Conservation (phyloP, 139 green algal genomes). For the Tetraselmis striata region DNA sequence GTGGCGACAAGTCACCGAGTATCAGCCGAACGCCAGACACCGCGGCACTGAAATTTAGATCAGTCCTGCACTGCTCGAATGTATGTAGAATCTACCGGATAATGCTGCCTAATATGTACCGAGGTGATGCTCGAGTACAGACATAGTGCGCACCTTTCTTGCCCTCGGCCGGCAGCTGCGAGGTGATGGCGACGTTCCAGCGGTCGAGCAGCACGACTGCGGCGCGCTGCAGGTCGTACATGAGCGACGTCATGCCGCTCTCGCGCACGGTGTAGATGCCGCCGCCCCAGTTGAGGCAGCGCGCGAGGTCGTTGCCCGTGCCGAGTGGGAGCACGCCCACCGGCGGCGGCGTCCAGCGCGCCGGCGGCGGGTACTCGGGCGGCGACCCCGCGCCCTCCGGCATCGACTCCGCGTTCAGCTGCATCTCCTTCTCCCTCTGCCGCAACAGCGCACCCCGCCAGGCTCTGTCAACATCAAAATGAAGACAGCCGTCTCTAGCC, state of each 20-base stretch:
- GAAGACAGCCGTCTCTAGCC: background rate
- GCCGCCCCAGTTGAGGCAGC: conserved; percentile 72
- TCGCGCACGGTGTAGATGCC: conserved; percentile 32
- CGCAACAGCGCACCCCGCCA: conserved; percentile 24
- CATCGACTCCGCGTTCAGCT: background rate
- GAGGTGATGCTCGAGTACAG: too few species aligned
- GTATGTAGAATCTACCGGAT: too few species aligned
- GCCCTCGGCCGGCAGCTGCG: background rate
- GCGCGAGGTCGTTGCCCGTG: conserved; percentile 82
- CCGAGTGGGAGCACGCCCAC: conserved; percentile 74
- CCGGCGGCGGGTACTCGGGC: background rate
- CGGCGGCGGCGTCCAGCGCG: conserved; percentile 44
- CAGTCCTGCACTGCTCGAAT: too few species aligned
- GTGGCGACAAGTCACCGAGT: too few species aligned
- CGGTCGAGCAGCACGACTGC: conserved; percentile 55
- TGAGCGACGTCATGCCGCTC: conserved; percentile 24
- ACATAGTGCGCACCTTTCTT: background rate
- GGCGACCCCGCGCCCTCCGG: background rate
- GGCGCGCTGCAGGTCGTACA: conserved; percentile 54
- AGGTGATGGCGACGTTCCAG: conserved; percentile 38
- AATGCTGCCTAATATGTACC: too few species aligned
- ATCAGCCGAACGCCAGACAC: too few species aligned
- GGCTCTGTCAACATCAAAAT: background rate
- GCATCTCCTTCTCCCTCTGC: conserved; percentile 2
- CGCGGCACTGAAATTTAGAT: too few species aligned